Conservation (phyloP, 306 rosid genomes). For the Castanea mollissima region DNA sequence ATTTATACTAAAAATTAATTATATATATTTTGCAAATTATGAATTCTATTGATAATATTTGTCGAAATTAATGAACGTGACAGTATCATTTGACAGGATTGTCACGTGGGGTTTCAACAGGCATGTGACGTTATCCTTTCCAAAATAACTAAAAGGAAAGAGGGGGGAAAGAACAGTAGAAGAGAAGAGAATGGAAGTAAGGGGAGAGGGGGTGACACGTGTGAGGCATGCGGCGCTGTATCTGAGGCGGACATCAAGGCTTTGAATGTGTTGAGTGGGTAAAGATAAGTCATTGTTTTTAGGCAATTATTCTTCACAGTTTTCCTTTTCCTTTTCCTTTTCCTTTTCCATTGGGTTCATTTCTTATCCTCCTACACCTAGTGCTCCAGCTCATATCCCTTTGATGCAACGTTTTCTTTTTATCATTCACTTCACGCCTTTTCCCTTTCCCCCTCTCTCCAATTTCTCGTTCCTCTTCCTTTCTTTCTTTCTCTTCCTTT, state of each 20-base stretch:
- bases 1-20: no score
- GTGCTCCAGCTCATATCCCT: neutral
- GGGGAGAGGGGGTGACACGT: neutral
- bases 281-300: conserved; percentile 3
- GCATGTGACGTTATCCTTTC: neutral
- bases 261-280: conserved; percentile 20
- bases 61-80: no score
- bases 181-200: neutral
- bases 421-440: neutral
- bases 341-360: neutral
- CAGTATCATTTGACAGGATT: neutral
- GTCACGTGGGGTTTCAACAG: neutral
- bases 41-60: no score
- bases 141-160: neutral
- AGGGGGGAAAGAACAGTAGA: neutral
- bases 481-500: no score
- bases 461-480: neutral
- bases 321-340: neutral
- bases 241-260: conserved; percentile 41
- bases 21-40: no score
- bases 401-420: neutral
- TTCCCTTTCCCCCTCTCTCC: neutral
- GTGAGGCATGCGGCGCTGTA: conserved; percentile 3
- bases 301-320: conserved; percentile 20
- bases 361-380: neutral